phyloP scores from a whole-genome alignment of 352 stramenopile genomes.

The Phytophthora boehmeriae region DNA sequence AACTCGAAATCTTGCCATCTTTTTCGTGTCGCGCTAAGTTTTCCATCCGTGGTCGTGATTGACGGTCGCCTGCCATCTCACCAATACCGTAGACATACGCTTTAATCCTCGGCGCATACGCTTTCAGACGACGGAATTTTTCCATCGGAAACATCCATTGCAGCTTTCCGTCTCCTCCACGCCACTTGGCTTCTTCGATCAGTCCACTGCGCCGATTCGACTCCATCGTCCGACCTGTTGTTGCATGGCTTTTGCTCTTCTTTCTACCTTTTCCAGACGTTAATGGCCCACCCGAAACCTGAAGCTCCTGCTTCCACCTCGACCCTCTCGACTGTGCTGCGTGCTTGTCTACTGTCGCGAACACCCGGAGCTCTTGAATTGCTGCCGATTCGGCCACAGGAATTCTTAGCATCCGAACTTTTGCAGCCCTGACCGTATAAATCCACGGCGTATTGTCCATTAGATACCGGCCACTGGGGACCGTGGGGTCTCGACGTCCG shows the following conservation, averaged over 20 bases:
- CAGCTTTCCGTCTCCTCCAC: conserved; percentile 49
- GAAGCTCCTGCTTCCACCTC: conserved; percentile 55
- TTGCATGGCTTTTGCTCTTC: background rate
- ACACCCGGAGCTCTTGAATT: conserved; percentile 65
- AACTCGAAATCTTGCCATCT: conserved; percentile 55
- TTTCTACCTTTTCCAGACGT: background rate
- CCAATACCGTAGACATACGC: conserved; percentile 73
- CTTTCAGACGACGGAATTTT: conserved; percentile 68
- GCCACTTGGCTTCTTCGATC: conserved; percentile 64
- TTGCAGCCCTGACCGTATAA: conserved; percentile 45
- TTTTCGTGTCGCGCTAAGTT: conserved; percentile 27
- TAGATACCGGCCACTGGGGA: conserved; percentile 20
- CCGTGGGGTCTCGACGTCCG: conserved; percentile 1
- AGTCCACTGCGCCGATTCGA: conserved; percentile 42
- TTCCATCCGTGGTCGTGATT: conserved; percentile 14
- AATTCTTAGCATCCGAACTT: conserved; percentile 54
- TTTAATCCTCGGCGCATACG: conserved; percentile 68
- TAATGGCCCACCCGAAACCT: conserved; percentile 3
- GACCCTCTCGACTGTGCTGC: conserved; percentile 55
- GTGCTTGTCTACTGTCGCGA: conserved; percentile 59
- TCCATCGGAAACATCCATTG: conserved; percentile 68
- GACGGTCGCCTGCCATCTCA: conserved; percentile 24
- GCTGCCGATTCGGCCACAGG: conserved; percentile 34
- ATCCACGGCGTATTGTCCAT: conserved; percentile 56
- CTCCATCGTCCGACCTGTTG: too few species aligned